These are phyloP conservation scores for Cinnamomum micranthum DNA, from an alignment of 164 flowering plant species.

Conservation along the genomic window DNA sequence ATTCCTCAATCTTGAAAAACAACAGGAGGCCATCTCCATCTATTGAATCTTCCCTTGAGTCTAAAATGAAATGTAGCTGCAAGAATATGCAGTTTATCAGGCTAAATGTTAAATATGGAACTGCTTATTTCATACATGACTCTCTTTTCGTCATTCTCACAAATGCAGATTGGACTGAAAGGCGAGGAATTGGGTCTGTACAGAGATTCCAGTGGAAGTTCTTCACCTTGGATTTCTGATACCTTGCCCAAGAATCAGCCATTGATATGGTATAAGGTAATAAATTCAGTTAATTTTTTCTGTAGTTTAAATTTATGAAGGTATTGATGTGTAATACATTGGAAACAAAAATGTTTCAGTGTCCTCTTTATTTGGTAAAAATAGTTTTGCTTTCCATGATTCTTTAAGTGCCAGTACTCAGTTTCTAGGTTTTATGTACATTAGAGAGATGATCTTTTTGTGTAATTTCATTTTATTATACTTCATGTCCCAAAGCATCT, in stretches of 20 bases:
- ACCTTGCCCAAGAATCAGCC: conserved; percentile 69
- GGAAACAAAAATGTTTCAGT: no score
- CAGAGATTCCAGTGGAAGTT: conserved; percentile 38
- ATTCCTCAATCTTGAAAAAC: neutral
- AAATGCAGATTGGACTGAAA: conserved; percentile 70
- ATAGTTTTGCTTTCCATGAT: no score
- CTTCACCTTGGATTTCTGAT: conserved; percentile 59
- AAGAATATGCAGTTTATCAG: neutral
- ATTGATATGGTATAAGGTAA: conserved; percentile 92
- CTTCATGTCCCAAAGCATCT: no score
- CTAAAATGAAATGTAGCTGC: neutral
- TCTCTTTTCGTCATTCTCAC: conserved; percentile 6
- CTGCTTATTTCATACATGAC: neutral
- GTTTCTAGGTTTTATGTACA: no score
- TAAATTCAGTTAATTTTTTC: neutral
- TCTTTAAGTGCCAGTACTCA: no score
- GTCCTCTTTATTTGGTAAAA: no score
- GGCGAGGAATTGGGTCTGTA: conserved; percentile 73
- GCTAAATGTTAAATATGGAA: neutral
- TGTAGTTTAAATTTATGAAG: neutral
- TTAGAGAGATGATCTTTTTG: no score
- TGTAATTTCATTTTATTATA: no score
- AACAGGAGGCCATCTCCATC: neutral
- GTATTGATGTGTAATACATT: no score
- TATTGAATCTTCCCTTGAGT: neutral